A percentile compares a stretch with the other conserved stretches of the same genome.
Conservation (phyloP, 2,329 filamentous ascomycete genomes). For the Geosmithia putterillii region DNA sequence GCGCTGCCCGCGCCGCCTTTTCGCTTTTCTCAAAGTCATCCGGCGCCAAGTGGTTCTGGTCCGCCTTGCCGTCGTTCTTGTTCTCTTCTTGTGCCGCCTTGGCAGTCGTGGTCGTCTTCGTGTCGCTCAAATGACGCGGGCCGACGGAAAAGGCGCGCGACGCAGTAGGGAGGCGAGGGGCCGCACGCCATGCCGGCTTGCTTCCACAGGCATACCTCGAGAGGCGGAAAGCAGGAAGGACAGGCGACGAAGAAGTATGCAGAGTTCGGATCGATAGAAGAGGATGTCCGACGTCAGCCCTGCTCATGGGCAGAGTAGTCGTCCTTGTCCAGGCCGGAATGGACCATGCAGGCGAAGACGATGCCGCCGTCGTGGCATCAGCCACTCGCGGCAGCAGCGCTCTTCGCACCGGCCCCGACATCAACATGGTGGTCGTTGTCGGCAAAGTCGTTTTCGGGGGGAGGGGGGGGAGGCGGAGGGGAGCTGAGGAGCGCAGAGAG, state of each 20-base stretch:
- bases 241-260: slow-evolving; percentile 2
- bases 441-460: too few relatives aligned
- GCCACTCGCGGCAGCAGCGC: slow-evolving; percentile 34
- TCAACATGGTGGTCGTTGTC: slow-evolving; percentile 22
- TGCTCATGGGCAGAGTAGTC: background rate
- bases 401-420: slow-evolving; percentile 35
- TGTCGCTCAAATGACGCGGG: slow-evolving; percentile 9
- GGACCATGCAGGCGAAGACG: background rate
- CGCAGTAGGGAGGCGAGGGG: slow-evolving; percentile 1
- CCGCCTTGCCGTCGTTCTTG: slow-evolving; percentile 5
- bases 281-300: background rate
- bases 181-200: background rate
- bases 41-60: slow-evolving; percentile 17
- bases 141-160: slow-evolving; percentile 17
- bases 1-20: slow-evolving; percentile 73
- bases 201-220: slow-evolving; percentile 1
- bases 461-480: too few relatives aligned
- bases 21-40: slow-evolving; percentile 56
- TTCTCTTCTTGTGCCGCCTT: slow-evolving; percentile 13
- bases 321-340: background rate
- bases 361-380: slow-evolving; percentile 9
- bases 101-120: too few relatives aligned
- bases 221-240: slow-evolving; percentile 13
- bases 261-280: background rate
- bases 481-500: slow-evolving; percentile 5